A percentile compares a stretch with the other conserved stretches of the same genome.
Conservation (phyloP, 192 early-diverging fungal species). For the Entophlyctis helioformis region DNA sequence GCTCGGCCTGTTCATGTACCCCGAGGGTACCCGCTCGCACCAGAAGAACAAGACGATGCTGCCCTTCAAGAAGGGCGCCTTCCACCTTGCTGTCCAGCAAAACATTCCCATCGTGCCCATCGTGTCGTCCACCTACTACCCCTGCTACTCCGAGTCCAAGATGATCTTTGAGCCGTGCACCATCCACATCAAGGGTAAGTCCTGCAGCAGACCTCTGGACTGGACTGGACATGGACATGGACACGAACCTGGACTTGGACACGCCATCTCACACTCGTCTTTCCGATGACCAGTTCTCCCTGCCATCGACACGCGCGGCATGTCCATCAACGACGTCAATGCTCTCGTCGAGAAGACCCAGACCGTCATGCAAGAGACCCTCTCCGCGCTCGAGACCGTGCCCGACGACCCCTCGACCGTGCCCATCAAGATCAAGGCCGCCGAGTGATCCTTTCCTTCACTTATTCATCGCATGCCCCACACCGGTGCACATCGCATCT, state of each 20-base stretch:
- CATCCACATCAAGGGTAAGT: constrained; percentile 34
- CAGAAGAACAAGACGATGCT: constrained; percentile 57
- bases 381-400: constrained; percentile 7
- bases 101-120: constrained; percentile 79
- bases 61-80: constrained; percentile 95
- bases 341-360: constrained; percentile 8
- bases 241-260: too few species aligned
- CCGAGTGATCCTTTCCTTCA: too few species aligned
- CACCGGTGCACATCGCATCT: too few species aligned
- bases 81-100: constrained; percentile 81
- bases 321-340: constrained; percentile 14
- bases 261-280: too few species aligned
- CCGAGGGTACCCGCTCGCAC: constrained; percentile 80
- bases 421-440: too few species aligned
- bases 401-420: background rate
- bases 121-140: constrained; percentile 59
- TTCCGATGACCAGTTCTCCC: constrained; percentile 14
- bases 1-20: constrained; percentile 73
- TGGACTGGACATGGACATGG: too few species aligned
- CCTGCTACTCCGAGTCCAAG: constrained; percentile 15
- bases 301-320: constrained; percentile 18
- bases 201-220: background rate
- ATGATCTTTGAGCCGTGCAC: constrained; percentile 19
- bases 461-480: too few species aligned
- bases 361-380: constrained; percentile 14